Conservation (phyloP, 306 rosid genomes). For the Macrotyloma uniflorum region DNA sequence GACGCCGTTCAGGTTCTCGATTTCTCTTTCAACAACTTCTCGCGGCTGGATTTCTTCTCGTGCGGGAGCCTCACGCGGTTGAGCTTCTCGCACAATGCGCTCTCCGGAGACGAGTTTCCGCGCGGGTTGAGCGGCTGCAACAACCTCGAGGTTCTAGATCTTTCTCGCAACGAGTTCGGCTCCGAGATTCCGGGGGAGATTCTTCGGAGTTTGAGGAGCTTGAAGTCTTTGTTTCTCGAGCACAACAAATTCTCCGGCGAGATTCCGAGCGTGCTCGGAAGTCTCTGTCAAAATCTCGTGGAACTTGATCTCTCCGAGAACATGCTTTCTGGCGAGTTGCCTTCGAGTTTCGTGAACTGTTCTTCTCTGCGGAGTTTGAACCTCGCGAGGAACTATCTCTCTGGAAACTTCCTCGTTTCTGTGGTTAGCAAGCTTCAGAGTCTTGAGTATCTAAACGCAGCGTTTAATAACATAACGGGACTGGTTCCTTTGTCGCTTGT, state of each 20-base stretch:
- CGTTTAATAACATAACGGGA: constrained; percentile 76
- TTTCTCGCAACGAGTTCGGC: constrained; percentile 54
- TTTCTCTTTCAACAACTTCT: constrained; percentile 64
- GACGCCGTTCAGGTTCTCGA: constrained; percentile 54
- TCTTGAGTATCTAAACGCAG: constrained; percentile 51
- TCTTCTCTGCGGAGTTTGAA: constrained; percentile 53
- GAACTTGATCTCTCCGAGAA: constrained; percentile 67
- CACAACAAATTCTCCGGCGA: constrained; percentile 55
- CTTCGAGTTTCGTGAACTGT: constrained; percentile 55
- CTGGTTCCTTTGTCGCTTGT: constrained; percentile 56
- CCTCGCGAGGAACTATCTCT: constrained; percentile 59
- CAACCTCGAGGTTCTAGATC: constrained; percentile 55
- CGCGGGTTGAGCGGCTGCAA: constrained; percentile 45
- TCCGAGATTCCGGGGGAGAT: constrained; percentile 52
- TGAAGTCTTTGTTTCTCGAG: constrained; percentile 54
- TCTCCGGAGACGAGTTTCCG: constrained; percentile 52
- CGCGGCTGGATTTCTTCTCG: constrained; percentile 46
- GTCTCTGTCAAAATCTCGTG: constrained; percentile 47
- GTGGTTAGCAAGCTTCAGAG: constrained; percentile 51
- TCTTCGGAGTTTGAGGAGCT: constrained; percentile 47
- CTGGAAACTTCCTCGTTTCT: constrained; percentile 51
- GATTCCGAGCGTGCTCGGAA: constrained; percentile 57
- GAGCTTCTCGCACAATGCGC: constrained; percentile 47
- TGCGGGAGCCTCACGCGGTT: constrained; percentile 55
- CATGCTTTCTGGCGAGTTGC: constrained; percentile 59